A percentile compares a stretch with the other conserved stretches of the same genome.
Conservation (phyloP, 352 stramenopile genomes). For the Pythium phragmiticola region DNA sequence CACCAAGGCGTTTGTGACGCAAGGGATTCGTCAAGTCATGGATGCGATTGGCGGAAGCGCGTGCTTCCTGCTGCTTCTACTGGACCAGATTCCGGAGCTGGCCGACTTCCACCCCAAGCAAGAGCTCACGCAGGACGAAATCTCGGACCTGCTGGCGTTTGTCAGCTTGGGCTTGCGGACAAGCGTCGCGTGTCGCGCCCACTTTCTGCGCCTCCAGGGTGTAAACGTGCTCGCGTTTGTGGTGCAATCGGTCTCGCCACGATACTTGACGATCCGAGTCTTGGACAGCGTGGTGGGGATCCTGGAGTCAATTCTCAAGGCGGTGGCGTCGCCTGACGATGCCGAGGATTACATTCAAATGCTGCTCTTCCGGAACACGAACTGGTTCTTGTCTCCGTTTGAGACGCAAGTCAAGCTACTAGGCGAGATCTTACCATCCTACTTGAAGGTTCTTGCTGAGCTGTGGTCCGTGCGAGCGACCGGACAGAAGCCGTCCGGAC, state of each 20-base stretch:
- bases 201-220: slow-evolving; percentile 68
- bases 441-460: slow-evolving; percentile 57
- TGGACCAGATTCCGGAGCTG: slow-evolving; percentile 80
- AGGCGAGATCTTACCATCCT: slow-evolving; percentile 53
- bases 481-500: slow-evolving; percentile 14
- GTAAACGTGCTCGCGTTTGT: slow-evolving; percentile 79
- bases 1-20: slow-evolving; percentile 60
- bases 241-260: slow-evolving; percentile 71
- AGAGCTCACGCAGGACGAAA: slow-evolving; percentile 67
- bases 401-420: slow-evolving; percentile 74
- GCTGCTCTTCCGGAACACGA: slow-evolving; percentile 76
- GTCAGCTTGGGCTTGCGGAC: slow-evolving; percentile 50
- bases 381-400: slow-evolving; percentile 77
- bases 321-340: slow-evolving; percentile 30
- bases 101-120: slow-evolving; percentile 73
- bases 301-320: slow-evolving; percentile 53
- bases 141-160: slow-evolving; percentile 61
- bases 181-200: slow-evolving; percentile 63
- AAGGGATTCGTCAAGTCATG: slow-evolving; percentile 62
- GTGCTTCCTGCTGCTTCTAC: slow-evolving; percentile 66
- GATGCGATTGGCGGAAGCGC: slow-evolving; percentile 67
- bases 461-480: slow-evolving; percentile 7
- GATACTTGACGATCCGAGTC: slow-evolving; percentile 57
- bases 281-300: slow-evolving; percentile 65
- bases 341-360: slow-evolving; percentile 52